These are phyloP conservation scores for Physcomitrellopsis africana DNA, from an alignment of 225 moss, liverwort and hornwort genomes.

Conservation along the genomic window DNA sequence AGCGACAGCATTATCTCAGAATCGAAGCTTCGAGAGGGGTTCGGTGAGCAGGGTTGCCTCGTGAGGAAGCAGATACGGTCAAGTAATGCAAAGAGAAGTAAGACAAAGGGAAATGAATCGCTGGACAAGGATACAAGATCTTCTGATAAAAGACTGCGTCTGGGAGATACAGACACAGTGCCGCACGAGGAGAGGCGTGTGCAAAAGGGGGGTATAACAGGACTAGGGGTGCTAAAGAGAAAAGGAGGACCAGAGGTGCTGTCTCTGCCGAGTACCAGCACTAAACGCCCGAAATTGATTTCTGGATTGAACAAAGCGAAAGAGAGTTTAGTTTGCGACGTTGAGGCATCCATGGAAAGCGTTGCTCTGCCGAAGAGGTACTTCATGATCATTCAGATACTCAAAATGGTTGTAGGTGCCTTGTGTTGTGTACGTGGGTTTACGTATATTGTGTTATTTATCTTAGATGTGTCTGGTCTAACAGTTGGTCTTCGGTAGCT, in stretches of 20 bases:
- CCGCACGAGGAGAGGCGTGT: conserved; percentile 29
- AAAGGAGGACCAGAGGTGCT: conserved; percentile 26
- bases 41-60: conserved; percentile 26
- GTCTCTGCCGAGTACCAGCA: conserved; percentile 27
- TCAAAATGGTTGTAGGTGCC: too few relatives aligned
- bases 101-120: conserved; percentile 11
- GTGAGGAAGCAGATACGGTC: conserved; percentile 58
- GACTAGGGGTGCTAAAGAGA: conserved; percentile 55
- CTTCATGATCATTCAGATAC: neutral
- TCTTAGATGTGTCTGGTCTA: too few relatives aligned
- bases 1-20: conserved; percentile 46
- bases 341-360: conserved; percentile 19
- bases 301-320: conserved; percentile 48
- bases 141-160: conserved; percentile 21
- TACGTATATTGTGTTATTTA: too few relatives aligned
- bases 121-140: conserved; percentile 23
- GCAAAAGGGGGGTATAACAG: conserved; percentile 35
- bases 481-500: too few relatives aligned
- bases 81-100: conserved; percentile 41
- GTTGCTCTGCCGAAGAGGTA: conserved; percentile 50
- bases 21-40: conserved; percentile 39
- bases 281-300: conserved; percentile 42
- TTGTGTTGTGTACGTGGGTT: too few relatives aligned
- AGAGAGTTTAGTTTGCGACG: conserved; percentile 24
- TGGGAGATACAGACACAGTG: conserved; percentile 14